Evolutionary conservation across 2,329 filamentous ascomycete species (phyloP).

Genomic region (Claviceps capensis): DNA sequence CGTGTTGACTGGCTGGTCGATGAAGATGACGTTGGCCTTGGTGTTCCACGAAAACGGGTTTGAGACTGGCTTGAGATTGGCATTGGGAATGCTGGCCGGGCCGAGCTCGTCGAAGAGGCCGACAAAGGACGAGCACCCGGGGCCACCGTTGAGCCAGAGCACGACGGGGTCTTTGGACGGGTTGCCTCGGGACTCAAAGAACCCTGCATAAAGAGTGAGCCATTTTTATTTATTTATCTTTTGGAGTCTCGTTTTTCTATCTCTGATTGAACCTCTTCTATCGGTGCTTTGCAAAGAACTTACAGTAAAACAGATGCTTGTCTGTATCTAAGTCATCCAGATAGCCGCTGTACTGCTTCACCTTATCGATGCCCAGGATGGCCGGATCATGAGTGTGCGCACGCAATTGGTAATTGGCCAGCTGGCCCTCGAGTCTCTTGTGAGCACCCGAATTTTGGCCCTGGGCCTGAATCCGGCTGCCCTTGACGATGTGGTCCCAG

Average conservation of each 20-base stretch:
- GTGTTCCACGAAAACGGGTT: conserved; percentile 53
- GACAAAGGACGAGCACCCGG: conserved; percentile 20
- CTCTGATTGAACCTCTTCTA: background rate
- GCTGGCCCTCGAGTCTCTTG: conserved; percentile 63
- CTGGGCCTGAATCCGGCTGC: conserved; percentile 65
- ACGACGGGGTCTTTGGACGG: conserved; percentile 28
- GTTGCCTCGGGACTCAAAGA: conserved; percentile 30
- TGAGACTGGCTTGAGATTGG: conserved; percentile 18
- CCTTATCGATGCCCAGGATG: conserved; percentile 71
- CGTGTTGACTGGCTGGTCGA: conserved; percentile 43
- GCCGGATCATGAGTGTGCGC: conserved; percentile 81
- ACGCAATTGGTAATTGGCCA: conserved; percentile 76
- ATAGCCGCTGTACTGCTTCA: conserved; percentile 97
- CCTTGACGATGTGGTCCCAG: conserved; percentile 85
- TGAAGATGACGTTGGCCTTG: conserved; percentile 53
- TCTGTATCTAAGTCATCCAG: conserved; percentile 90
- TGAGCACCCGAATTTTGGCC: background rate
- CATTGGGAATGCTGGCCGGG: conserved; percentile 52
- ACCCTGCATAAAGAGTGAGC: conserved; percentile 32
- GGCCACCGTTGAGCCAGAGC: conserved; percentile 37
- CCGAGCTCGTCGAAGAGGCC: conserved; percentile 56
- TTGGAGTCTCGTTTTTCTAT: background rate
- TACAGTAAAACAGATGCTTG: conserved; percentile 97
- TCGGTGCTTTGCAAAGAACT: conserved; percentile 21
- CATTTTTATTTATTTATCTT: background rate